Conservation (phyloP, 1,139 yeast species). For the Trichomonascaceae sp. region DNA sequence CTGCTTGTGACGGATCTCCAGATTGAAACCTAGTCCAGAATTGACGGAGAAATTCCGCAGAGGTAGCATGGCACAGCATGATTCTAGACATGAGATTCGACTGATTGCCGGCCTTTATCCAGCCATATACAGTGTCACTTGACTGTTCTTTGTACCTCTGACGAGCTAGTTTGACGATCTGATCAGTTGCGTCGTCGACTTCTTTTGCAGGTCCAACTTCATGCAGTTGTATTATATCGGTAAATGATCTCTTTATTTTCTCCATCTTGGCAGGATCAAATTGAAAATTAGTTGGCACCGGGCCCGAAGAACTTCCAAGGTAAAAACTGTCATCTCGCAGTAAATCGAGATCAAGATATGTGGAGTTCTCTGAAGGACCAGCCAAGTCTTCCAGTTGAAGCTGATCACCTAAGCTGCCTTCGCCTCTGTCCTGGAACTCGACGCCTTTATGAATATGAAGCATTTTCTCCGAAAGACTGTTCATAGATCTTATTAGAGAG, state of each 20-base stretch:
- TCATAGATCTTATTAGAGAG: conserved; percentile 80
- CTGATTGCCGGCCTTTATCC: conserved; percentile 15
- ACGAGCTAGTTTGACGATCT: conserved; percentile 19
- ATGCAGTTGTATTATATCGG: conserved; percentile 19
- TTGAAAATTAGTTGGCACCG: background rate
- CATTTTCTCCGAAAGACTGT: conserved; percentile 78
- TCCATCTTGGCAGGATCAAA: conserved; percentile 10
- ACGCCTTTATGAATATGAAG: conserved; percentile 37
- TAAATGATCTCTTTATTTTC: conserved; percentile 20
- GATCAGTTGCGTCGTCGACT: conserved; percentile 21
- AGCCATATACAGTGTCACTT: conserved; percentile 10
- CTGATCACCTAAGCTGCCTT: conserved; percentile 42
- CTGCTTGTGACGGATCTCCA: conserved; percentile 49
- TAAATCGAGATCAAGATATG: conserved; percentile 50
- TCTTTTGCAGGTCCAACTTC: conserved; percentile 18
- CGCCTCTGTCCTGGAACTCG: conserved; percentile 16
- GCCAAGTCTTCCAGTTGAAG: conserved; percentile 59
- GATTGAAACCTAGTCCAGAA: conserved; percentile 62
- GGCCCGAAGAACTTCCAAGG: conserved; percentile 5
- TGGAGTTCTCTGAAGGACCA: conserved; percentile 43
- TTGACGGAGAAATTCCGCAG: conserved; percentile 64
- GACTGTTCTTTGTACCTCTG: conserved; percentile 22
- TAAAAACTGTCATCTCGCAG: conserved; percentile 5
- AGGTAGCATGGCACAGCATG: conserved; percentile 52
- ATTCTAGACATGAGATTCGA: conserved; percentile 24